phyloP scores from a whole-genome alignment of 768 basidiomycete species.

The Leccinum olivaceopallidum region DNA sequence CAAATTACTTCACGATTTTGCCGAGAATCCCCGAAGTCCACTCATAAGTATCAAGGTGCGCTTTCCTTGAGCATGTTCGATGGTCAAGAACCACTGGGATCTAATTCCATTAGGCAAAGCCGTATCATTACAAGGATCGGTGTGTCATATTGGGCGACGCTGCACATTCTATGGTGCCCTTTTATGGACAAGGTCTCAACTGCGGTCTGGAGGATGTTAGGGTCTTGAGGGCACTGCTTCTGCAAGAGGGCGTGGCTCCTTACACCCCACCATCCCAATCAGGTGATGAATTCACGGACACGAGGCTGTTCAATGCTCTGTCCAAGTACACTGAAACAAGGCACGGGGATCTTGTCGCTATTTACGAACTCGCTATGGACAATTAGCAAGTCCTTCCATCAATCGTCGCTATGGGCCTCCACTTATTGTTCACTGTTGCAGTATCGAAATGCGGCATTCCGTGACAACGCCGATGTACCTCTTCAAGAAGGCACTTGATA shows the following conservation, averaged over 20 bases:
- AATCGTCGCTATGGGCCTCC: slow-evolving; percentile 25
- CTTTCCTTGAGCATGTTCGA: slow-evolving; percentile 25
- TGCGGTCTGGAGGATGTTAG: slow-evolving; percentile 98
- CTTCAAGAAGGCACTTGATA: slow-evolving; percentile 79
- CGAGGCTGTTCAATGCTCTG: slow-evolving; percentile 64
- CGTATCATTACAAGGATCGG: slow-evolving; percentile 89
- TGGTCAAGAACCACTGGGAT: slow-evolving; percentile 20
- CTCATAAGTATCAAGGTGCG: slow-evolving; percentile 91
- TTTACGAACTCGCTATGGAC: slow-evolving; percentile 89
- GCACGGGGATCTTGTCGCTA: slow-evolving; percentile 87
- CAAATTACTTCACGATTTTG: slow-evolving; percentile 73
- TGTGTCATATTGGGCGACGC: slow-evolving; percentile 91
- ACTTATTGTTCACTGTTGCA: slow-evolving; percentile 38
- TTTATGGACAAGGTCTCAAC: slow-evolving; percentile 96
- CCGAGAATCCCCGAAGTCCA: slow-evolving; percentile 81
- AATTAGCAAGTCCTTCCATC: slow-evolving; percentile 78
- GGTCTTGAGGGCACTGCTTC: slow-evolving; percentile 75
- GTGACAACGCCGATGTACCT: slow-evolving; percentile 82
- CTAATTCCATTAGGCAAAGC: slow-evolving; percentile 57
- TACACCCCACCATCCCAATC: slow-evolving; percentile 32
- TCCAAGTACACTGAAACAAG: slow-evolving; percentile 77
- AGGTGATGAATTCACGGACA: slow-evolving; percentile 45
- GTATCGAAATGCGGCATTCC: slow-evolving; percentile 92
- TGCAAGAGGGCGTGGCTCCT: slow-evolving; percentile 64
- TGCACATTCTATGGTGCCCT: slow-evolving; percentile 98